Conservation (phyloP, 2,329 filamentous ascomycete species). For the Atkinsonella hypoxylon region DNA sequence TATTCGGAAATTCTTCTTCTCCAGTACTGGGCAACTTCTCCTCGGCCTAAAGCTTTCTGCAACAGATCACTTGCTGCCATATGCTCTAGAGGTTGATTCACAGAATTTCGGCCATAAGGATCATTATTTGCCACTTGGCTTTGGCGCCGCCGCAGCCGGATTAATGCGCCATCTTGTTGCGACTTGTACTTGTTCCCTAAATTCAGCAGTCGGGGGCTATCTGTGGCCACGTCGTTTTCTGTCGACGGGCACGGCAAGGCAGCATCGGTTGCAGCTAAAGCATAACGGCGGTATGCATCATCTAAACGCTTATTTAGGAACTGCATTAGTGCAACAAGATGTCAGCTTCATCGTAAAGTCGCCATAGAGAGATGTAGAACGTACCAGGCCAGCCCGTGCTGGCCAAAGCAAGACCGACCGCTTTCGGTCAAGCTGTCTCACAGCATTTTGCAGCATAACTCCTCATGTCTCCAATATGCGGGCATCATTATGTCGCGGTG, state of each 20-base stretch:
- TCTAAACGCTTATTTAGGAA: not conserved
- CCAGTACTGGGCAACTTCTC: conserved; percentile 7
- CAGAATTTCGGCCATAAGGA: not conserved
- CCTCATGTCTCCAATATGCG: conserved; percentile 18
- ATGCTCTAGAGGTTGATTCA: conserved; percentile 11
- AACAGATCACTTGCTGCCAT: conserved; percentile 15
- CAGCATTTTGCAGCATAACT: conserved; percentile 25
- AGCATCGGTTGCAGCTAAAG: not conserved
- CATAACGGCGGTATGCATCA: not conserved
- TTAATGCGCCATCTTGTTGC: not conserved
- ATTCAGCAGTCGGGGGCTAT: not conserved
- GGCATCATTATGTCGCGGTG: not conserved
- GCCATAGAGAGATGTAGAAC: not conserved
- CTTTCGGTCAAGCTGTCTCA: conserved; percentile 19
- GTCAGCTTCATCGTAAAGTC: not conserved
- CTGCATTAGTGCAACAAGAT: not conserved
- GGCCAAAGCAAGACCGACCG: conserved; percentile 15
- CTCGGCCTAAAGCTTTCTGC: conserved; percentile 10
- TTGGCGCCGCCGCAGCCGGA: not conserved
- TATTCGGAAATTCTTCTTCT: conserved; percentile 12
- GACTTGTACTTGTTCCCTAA: not conserved
- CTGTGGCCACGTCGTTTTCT: not conserved
- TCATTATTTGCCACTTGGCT: not conserved
- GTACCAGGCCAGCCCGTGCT: not conserved
- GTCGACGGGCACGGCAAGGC: not conserved